These are phyloP conservation scores for Gymnopilus junonius DNA, from an alignment of 768 basidiomycete genomes.

Conservation along the genomic window DNA sequence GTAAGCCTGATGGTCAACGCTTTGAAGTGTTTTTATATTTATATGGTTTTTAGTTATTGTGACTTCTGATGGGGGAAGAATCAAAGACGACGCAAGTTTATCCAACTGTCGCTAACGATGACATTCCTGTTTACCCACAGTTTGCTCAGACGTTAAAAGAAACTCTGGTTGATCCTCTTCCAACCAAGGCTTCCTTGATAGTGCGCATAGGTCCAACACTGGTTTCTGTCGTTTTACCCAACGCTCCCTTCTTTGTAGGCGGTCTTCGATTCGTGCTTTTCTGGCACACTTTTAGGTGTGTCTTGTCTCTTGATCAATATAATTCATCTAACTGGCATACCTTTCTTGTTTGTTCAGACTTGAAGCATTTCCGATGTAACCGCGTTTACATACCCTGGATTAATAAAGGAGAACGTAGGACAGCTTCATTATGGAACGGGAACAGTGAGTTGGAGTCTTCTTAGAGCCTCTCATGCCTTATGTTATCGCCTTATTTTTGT, in stretches of 20 bases:
- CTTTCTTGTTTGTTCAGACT: conserved; percentile 31
- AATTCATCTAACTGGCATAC: not conserved
- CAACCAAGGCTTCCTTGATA: conserved; percentile 39
- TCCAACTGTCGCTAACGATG: not conserved
- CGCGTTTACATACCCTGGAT: conserved; percentile 51
- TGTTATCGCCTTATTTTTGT: not conserved
- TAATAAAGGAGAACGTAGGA: conserved; percentile 43
- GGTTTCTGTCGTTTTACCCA: conserved; percentile 1
- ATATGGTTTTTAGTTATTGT: conserved; percentile 35
- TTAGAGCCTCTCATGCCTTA: not conserved
- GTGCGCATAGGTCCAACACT: conserved; percentile 24
- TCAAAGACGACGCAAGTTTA: conserved; percentile 40
- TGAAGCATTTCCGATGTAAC: conserved; percentile 49
- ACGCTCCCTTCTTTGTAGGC: conserved; percentile 18
- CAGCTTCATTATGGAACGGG: conserved; percentile 35
- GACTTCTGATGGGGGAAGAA: conserved; percentile 40
- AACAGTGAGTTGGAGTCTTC: conserved; percentile 27
- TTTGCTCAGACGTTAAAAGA: conserved; percentile 35
- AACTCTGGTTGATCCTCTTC: conserved; percentile 40
- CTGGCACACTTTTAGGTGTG: conserved; percentile 43
- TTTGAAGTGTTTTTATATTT: not conserved
- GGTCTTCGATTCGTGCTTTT: conserved; percentile 46
- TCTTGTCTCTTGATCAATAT: not conserved
- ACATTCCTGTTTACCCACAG: not conserved
- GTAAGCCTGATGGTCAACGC: conserved; percentile 31